Base-by-base conservation (phyloP, 2,329 filamentous ascomycete genomes). In the Diaporthe vexans region DNA sequence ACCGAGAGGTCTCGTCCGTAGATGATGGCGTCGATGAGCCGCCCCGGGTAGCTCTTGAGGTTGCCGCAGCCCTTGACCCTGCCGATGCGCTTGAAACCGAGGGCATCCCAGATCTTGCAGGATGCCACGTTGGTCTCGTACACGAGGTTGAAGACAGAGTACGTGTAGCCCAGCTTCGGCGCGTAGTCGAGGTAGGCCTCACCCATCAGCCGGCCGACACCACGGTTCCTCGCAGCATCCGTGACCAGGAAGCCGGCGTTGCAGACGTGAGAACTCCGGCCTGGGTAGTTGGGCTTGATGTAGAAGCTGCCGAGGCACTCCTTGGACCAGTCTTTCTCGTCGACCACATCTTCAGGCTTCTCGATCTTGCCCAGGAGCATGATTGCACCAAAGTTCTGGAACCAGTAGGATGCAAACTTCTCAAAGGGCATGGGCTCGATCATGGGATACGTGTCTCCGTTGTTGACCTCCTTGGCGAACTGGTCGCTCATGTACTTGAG, bases 121-220 rank as follows among this genome's bases (percentile, higher is more conserved):
- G 94, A 96, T 0, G 94, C 95, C 33, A 97, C 93, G 83, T 97
- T 97, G 77, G 94, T 97, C 87, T 97, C 95, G 85, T 97, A 97
- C 9, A 97, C 95, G 67, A 97, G 90, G 83, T 97, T 97, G 88
- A 98, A 98, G 76, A 98, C 94, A 54, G 94, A 95, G 86, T 97
- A 97, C 1, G 93, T 94, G 85, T 97, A 98, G 63, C 95, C 94
- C 84, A 89, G 93, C 91, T 91, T 91, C 40, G 93, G 92, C 19
- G 93, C 93, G 92, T 92, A 95, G 81, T 94, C 92, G 43, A 95
- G 86, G 82, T 94, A 95, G 40, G 90, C 88, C 84, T 94, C 93
- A 71, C 93, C 93, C 91, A 95, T 93, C 76, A 94, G 86, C 54
- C 92, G 90, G 73, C 93, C 93, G 1, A 94, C 93, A 77, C 93